Evolutionary conservation across 441 rosid genomes (phyloP).

Genomic region (Geranium incanum): DNA sequence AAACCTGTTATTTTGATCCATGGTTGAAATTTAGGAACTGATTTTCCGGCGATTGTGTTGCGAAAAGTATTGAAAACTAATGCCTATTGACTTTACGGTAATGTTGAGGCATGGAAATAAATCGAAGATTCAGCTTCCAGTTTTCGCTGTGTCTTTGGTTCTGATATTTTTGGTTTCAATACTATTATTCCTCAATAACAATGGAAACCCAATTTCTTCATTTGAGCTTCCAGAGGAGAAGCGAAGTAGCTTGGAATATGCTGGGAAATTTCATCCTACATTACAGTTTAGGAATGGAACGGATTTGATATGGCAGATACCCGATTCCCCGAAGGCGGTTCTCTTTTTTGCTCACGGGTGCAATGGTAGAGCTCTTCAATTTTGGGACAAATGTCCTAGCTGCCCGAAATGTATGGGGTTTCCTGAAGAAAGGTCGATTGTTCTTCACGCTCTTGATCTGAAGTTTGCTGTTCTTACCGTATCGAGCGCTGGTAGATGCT

Average conservation of each 20-base stretch:
- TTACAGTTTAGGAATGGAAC: slow-evolving; percentile 57
- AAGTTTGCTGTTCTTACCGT: slow-evolving; percentile 55
- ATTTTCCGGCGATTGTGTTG: not conserved
- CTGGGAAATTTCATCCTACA: slow-evolving; percentile 37
- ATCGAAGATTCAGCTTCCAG: slow-evolving; percentile 27
- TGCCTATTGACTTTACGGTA: slow-evolving; percentile 21
- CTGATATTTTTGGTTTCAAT: slow-evolving; percentile 29
- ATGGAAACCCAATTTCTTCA: slow-evolving; percentile 24
- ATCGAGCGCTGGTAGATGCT: slow-evolving; percentile 63
- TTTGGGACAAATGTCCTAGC: slow-evolving; percentile 69
- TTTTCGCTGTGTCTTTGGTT: slow-evolving; percentile 26
- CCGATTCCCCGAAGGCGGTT: slow-evolving; percentile 71
- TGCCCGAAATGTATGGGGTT: slow-evolving; percentile 63
- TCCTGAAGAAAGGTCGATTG: slow-evolving; percentile 71
- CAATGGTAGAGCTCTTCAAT: slow-evolving; percentile 60
- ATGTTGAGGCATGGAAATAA: slow-evolving; percentile 56
- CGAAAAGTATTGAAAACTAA: not conserved
- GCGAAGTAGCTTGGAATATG: slow-evolving; percentile 30
- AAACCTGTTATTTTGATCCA: not conserved
- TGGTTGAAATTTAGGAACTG: not conserved
- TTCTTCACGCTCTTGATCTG: slow-evolving; percentile 51
- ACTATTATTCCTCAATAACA: slow-evolving; percentile 26
- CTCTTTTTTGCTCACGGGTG: slow-evolving; percentile 89
- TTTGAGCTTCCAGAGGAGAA: slow-evolving; percentile 22
- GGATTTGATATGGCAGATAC: slow-evolving; percentile 69